phyloP scores from a whole-genome alignment of 805 yeast genomes.

The Cyberlindnera lachancei region DNA sequence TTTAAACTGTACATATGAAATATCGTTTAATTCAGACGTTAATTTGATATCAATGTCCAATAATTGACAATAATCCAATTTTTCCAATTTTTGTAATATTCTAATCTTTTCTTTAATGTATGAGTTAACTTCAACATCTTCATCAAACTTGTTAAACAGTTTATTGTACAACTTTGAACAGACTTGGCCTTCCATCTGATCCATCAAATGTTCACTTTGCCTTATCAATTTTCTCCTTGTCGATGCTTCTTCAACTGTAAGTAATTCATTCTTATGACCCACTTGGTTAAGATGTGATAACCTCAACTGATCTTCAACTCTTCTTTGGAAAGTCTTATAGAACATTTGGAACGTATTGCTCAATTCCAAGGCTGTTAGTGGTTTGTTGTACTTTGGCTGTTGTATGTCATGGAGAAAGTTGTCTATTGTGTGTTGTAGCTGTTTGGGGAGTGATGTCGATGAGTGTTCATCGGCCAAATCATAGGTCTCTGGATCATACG shows the following conservation, averaged over 20 bases:
- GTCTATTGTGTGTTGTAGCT: conserved; percentile 6
- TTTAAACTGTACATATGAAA: not conserved
- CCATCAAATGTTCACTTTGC: too few species aligned
- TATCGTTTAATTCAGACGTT: conserved; percentile 3
- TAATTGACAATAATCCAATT: conserved; percentile 13
- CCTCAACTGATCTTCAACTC: too few species aligned
- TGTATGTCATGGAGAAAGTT: conserved; percentile 15
- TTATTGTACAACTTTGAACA: conserved; percentile 7
- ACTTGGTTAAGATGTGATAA: conserved; percentile 14
- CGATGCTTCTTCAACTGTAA: conserved; percentile 6
- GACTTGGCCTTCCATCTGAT: not conserved
- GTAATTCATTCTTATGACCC: conserved; percentile 7
- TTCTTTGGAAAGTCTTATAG: conserved; percentile 9
- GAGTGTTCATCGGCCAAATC: not conserved
- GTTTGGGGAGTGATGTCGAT: conserved; percentile 7
- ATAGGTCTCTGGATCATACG: too few species aligned
- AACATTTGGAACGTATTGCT: conserved; percentile 15
- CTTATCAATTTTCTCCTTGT: conserved; percentile 5
- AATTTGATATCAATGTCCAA: conserved; percentile 9
- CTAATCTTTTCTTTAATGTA: conserved; percentile 12
- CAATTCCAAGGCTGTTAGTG: conserved; percentile 14
- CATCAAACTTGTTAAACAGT: conserved; percentile 11
- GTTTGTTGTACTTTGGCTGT: conserved; percentile 17
- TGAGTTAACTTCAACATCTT: conserved; percentile 10
- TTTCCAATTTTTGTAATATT: conserved; percentile 9